Conservation (phyloP, 371 early-diverging fungal species). For the Rhizopus stolonifer region DNA sequence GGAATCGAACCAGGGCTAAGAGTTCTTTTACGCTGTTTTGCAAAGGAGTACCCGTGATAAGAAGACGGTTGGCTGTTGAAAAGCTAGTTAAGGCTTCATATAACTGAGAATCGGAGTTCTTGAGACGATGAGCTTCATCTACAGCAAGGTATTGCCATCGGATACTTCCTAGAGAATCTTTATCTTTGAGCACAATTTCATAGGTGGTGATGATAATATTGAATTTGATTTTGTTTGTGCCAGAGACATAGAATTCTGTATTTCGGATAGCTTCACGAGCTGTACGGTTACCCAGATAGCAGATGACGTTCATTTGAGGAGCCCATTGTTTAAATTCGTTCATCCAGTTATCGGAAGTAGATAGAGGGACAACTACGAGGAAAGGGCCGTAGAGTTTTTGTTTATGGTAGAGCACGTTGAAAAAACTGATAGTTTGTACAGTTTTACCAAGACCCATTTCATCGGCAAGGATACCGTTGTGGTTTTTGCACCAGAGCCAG, state of each 20-base stretch:
- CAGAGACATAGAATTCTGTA: slow-evolving; percentile 80
- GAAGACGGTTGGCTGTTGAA: slow-evolving; percentile 72
- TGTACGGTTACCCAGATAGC: slow-evolving; percentile 86
- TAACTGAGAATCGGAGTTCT: slow-evolving; percentile 86
- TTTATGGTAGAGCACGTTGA: slow-evolving; percentile 90
- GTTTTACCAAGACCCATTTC: slow-evolving; percentile 99
- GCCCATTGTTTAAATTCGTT: slow-evolving; percentile 94
- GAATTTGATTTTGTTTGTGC: slow-evolving; percentile 70
- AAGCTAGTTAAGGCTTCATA: slow-evolving; percentile 81
- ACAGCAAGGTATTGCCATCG: slow-evolving; percentile 88
- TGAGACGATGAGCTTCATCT: slow-evolving; percentile 92
- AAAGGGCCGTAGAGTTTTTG: slow-evolving; percentile 90
- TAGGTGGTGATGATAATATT: slow-evolving; percentile 94
- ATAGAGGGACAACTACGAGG: slow-evolving; percentile 94
- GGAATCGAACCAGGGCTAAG: slow-evolving; percentile 75
- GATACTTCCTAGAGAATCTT: slow-evolving; percentile 68
- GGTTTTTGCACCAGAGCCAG: slow-evolving; percentile 94
- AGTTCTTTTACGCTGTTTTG: slow-evolving; percentile 90
- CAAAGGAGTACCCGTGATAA: slow-evolving; percentile 91
- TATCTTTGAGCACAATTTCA: slow-evolving; percentile 93
- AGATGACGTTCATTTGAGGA: slow-evolving; percentile 88
- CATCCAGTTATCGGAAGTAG: slow-evolving; percentile 94
- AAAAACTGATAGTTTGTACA: slow-evolving; percentile 96
- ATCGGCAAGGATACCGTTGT: slow-evolving; percentile 94
- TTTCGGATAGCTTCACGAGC: slow-evolving; percentile 86